phyloP scores from a whole-genome alignment of 768 basidiomycete genomes.

The Phylloporus arenicola region DNA sequence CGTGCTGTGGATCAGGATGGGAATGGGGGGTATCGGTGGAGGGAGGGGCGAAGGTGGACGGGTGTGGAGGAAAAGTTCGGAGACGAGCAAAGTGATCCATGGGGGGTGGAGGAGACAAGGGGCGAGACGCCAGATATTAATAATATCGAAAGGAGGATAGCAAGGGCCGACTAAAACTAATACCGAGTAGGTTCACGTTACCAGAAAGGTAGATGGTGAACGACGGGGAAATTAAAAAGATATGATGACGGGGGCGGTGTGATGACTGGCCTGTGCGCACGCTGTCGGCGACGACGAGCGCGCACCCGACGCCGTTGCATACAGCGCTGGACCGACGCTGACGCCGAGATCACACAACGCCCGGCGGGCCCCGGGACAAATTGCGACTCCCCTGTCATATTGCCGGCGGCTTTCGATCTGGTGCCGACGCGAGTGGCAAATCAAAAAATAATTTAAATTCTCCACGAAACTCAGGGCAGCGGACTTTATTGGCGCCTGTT shows the following conservation, averaged over 20 bases:
- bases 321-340: slow-evolving; percentile 7
- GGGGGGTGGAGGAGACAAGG: not conserved
- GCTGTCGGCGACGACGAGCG: slow-evolving; percentile 12
- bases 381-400: slow-evolving; percentile 20
- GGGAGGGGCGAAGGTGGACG: slow-evolving; percentile 20
- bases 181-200: slow-evolving; percentile 23
- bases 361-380: slow-evolving; percentile 24
- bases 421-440: slow-evolving; percentile 20
- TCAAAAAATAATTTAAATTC: slow-evolving; percentile 9
- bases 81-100: slow-evolving; percentile 37
- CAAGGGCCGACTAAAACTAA: slow-evolving; percentile 28
- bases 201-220: slow-evolving; percentile 17
- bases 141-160: slow-evolving; percentile 20
- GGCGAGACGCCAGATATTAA: slow-evolving; percentile 14
- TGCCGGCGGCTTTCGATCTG: slow-evolving; percentile 32
- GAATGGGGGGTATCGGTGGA: slow-evolving; percentile 17
- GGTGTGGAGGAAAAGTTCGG: slow-evolving; percentile 12
- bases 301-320: not conserved
- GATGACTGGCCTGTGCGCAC: not conserved
- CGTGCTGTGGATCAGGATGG: slow-evolving; percentile 15
- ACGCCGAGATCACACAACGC: not conserved
- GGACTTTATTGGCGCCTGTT: slow-evolving; percentile 3
- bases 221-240: slow-evolving; percentile 13
- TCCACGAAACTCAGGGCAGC: slow-evolving; percentile 1
- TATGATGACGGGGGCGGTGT: not conserved